These are phyloP conservation scores for Pseudofabraea citricarpa DNA, from an alignment of 2,329 filamentous ascomycete species.

Conservation along the genomic window DNA sequence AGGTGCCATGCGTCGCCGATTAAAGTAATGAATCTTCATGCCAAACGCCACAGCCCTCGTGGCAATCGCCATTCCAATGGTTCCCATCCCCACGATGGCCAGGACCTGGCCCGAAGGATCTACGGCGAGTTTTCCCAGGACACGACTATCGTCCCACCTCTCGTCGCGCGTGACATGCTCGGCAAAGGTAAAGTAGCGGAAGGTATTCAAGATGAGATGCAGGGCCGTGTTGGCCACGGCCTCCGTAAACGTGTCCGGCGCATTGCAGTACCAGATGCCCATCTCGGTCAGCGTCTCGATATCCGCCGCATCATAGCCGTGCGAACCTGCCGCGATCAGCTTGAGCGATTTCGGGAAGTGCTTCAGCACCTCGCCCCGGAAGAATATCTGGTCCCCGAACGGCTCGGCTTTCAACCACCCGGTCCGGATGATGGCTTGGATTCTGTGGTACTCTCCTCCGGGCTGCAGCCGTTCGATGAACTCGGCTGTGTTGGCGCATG, in stretches of 20 bases:
- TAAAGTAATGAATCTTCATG: slow-evolving; percentile 29
- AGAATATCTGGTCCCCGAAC: slow-evolving; percentile 24
- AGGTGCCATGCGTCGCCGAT: slow-evolving; percentile 13
- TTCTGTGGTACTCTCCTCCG: slow-evolving; percentile 22
- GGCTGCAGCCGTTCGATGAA: slow-evolving; percentile 23
- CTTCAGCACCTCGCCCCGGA: slow-evolving; percentile 16
- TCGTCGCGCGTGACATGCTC: slow-evolving; percentile 18
- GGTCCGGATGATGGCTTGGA: slow-evolving; percentile 26
- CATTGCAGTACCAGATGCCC: slow-evolving; percentile 28
- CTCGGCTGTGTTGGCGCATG: slow-evolving; percentile 8
- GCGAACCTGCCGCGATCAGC: slow-evolving; percentile 23
- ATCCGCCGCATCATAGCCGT: slow-evolving; percentile 26
- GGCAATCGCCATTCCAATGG: slow-evolving; percentile 28
- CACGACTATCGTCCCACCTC: slow-evolving; percentile 11
- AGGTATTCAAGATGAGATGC: slow-evolving; percentile 19
- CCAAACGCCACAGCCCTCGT: slow-evolving; percentile 24
- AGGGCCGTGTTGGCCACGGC: slow-evolving; percentile 25
- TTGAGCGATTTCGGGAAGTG: slow-evolving; percentile 15
- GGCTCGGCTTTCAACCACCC: slow-evolving; percentile 29
- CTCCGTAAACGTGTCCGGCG: slow-evolving; percentile 24
- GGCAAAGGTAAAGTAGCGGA: slow-evolving; percentile 20
- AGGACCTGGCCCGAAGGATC: slow-evolving; percentile 24
- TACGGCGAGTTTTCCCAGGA: slow-evolving; percentile 15
- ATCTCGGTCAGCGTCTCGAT: slow-evolving; percentile 15
- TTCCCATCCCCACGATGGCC: slow-evolving; percentile 31